Percentiles rank a stretch among this genome's conserved stretches.
Evolutionary conservation across 1,284 basidiomycete species (phyloP).

Genomic region (Cutaneotrichosporon cavernicola): DNA sequence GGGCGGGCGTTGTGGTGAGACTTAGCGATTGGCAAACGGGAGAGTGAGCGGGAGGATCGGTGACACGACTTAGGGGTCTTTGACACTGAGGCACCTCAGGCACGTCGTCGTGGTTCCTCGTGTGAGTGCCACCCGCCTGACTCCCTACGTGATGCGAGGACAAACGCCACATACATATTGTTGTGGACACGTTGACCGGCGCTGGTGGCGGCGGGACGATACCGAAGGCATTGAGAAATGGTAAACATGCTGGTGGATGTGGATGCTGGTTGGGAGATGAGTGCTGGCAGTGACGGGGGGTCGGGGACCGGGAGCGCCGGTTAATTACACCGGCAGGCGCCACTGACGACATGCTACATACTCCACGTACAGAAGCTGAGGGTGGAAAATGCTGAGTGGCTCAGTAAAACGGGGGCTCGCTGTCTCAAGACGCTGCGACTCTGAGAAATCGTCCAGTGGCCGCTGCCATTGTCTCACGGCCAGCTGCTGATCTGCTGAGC

Average conservation of each 20-base stretch:
- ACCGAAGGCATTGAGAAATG: background rate
- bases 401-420: no score
- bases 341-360: background rate
- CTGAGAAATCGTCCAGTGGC: no score
- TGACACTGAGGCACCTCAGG: background rate
- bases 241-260: background rate
- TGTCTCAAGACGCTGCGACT: no score
- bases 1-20: no score
- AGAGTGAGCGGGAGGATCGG: background rate
- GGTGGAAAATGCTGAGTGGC: no score
- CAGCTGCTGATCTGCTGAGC: no score
- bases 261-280: background rate
- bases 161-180: background rate
- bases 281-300: background rate
- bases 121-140: background rate
- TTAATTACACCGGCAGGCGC: background rate
- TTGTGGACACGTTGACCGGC: background rate
- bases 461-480: no score
- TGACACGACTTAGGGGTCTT: background rate
- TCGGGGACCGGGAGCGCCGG: background rate
- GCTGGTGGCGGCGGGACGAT: background rate
- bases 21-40: background rate
- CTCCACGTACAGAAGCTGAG: background rate
- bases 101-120: background rate
- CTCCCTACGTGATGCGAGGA: background rate